These are phyloP conservation scores for Hydnomerulius pinastri DNA, from an alignment of 768 basidiomycete genomes.

Conservation along the genomic window DNA sequence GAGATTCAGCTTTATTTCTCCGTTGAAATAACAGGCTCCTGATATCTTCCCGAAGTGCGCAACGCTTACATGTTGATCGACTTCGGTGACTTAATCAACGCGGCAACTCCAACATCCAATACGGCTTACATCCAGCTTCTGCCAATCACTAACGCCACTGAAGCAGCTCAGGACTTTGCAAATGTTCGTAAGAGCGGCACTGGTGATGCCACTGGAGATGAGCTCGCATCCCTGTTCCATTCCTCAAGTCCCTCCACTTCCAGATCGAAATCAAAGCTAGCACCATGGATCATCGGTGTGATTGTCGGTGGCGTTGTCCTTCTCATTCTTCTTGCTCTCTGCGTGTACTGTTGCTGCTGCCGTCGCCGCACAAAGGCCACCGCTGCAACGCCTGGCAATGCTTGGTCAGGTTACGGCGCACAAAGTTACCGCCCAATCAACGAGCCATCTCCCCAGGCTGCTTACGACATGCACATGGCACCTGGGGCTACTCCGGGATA, in stretches of 20 bases:
- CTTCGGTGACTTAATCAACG: conserved; percentile 62
- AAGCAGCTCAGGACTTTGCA: conserved; percentile 30
- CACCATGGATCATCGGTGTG: conserved; percentile 15
- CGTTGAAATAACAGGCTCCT: neutral
- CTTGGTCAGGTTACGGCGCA: conserved; percentile 7
- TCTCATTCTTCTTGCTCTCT: conserved; percentile 6
- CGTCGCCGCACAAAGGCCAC: conserved; percentile 13
- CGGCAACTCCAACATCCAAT: conserved; percentile 33
- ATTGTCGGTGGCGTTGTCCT: conserved; percentile 11
- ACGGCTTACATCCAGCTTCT: conserved; percentile 67
- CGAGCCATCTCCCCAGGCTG: conserved; percentile 29
- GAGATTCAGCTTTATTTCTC: conserved; percentile 25
- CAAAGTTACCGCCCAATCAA: conserved; percentile 25
- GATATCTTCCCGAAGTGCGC: conserved; percentile 45
- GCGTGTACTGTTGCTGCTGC: conserved; percentile 6
- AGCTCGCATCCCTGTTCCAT: conserved; percentile 42
- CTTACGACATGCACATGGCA: conserved; percentile 28
- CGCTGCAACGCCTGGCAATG: neutral
- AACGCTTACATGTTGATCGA: conserved; percentile 66
- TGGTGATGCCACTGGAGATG: neutral
- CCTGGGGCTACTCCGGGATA: conserved; percentile 13
- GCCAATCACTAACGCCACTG: conserved; percentile 50
- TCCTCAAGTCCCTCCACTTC: conserved; percentile 34
- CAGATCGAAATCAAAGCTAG: conserved; percentile 20
- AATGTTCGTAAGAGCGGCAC: conserved; percentile 6